These are phyloP conservation scores for Rhizoclosmatium globosum DNA, from an alignment of 192 early-diverging fungal species.

Conservation along the genomic window DNA sequence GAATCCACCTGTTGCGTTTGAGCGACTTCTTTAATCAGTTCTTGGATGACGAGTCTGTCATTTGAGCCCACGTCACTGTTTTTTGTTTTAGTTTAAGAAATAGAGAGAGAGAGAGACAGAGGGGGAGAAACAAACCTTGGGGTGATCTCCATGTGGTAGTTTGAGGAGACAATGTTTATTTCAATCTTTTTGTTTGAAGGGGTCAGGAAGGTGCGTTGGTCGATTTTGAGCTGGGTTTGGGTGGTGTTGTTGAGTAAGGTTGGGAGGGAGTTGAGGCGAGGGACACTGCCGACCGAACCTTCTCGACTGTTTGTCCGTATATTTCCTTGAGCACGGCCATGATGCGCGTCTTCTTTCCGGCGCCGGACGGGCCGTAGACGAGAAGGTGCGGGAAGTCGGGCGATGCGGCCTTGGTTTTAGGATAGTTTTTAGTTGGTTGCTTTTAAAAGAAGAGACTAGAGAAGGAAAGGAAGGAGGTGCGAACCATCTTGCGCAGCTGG, in stretches of 20 bases:
- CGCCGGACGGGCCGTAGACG: conserved; percentile 94
- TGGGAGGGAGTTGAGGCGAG: not conserved
- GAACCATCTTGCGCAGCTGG: conserved; percentile 80
- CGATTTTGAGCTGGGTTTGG: conserved; percentile 81
- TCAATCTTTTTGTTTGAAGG: conserved; percentile 87
- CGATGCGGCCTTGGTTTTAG: conserved; percentile 48
- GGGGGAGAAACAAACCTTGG: conserved; percentile 69
- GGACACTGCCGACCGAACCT: conserved; percentile 54
- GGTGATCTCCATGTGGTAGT: conserved; percentile 96
- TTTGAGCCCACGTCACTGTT: conserved; percentile 91
- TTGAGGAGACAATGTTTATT: conserved; percentile 88
- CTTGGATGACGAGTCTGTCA: conserved; percentile 92
- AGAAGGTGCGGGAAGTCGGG: conserved; percentile 95
- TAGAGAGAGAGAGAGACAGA: too few relatives aligned
- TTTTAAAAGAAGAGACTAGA: not conserved
- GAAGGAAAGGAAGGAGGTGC: not conserved
- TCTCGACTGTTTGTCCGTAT: conserved; percentile 90
- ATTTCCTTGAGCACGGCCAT: conserved; percentile 85
- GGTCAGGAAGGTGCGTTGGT: conserved; percentile 84
- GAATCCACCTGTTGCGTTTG: conserved; percentile 93
- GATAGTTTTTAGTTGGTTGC: not conserved
- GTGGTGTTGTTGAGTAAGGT: not conserved
- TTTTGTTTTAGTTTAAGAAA: not conserved
- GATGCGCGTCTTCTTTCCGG: conserved; percentile 97
- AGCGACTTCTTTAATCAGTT: conserved; percentile 95